phyloP scores from a whole-genome alignment of 2,329 filamentous ascomycete species.

The Fusarium multiceps region DNA sequence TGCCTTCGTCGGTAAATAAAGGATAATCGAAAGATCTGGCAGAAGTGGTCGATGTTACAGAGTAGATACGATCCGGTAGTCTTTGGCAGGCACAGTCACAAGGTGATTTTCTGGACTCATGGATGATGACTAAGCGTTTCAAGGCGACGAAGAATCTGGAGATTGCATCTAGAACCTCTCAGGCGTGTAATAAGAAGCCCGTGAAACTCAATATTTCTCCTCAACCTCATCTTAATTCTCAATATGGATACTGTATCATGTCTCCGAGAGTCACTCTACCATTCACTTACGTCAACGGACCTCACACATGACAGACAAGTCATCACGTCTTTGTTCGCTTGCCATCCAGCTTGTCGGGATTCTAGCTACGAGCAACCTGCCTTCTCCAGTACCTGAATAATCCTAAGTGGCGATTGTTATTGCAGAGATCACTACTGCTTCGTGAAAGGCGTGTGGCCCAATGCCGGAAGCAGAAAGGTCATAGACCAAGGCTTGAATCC shows the following conservation, averaged over 20 bases:
- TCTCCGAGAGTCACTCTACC: neutral
- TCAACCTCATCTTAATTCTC: neutral
- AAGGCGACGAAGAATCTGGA: neutral
- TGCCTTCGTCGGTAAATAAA: no score
- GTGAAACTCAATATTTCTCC: neutral
- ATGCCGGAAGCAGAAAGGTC: neutral
- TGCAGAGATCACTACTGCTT: neutral
- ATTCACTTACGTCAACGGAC: neutral
- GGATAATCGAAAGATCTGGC: neutral
- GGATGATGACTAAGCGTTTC: neutral
- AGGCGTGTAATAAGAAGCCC: neutral
- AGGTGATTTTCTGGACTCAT: neutral
- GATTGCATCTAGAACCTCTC: neutral
- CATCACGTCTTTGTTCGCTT: neutral
- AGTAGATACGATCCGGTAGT: neutral
- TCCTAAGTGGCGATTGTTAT: neutral
- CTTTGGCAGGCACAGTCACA: neutral
- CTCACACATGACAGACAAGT: neutral
- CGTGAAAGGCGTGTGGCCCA: neutral
- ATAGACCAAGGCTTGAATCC: neutral
- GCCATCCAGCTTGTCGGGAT: neutral
- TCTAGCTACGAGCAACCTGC: neutral
- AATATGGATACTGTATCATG: neutral
- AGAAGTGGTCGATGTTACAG: neutral
- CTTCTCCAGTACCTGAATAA: neutral